phyloP scores from a whole-genome alignment of 352 stramenopile genomes.

The Phytophthora pinifolia region DNA sequence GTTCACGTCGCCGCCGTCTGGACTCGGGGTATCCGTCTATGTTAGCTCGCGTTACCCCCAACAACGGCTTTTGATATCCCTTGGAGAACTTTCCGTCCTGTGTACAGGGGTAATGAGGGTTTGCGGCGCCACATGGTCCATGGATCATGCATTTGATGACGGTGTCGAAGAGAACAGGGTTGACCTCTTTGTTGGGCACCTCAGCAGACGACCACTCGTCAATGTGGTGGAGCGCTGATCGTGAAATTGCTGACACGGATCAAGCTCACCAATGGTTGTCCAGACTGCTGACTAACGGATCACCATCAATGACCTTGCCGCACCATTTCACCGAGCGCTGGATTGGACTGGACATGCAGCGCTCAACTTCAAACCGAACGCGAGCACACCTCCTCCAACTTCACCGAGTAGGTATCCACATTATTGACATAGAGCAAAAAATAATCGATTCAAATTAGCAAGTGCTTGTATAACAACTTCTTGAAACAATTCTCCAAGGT shows the following conservation, averaged over 20 bases:
- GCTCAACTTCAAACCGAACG: no score
- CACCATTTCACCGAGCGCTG: no score
- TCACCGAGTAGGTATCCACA: no score
- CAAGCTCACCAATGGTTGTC: no score
- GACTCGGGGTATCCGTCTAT: slow-evolving; percentile 1
- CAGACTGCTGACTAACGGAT: no score
- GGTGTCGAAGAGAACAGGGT: slow-evolving; percentile 10
- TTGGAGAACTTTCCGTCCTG: slow-evolving; percentile 28
- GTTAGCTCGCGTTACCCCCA: neutral
- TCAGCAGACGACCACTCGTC: slow-evolving; percentile 24
- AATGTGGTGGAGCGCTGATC: neutral
- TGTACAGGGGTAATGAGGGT: slow-evolving; percentile 15
- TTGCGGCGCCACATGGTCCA: slow-evolving; percentile 8
- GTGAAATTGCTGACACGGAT: no score
- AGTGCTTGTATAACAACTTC: neutral
- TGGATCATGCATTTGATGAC: slow-evolving; percentile 18
- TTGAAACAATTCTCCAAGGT: slow-evolving; percentile 2
- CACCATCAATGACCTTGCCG: no score
- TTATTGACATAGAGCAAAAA: no score
- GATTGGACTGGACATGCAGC: no score
- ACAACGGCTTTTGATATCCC: slow-evolving; percentile 22
- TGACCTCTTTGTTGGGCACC: slow-evolving; percentile 15
- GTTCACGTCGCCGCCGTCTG: slow-evolving; percentile 1
- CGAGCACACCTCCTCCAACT: no score
- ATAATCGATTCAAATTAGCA: no score